Percentiles rank a stretch among this genome's conserved stretches.
phyloP scores from a whole-genome alignment of 495 filamentous ascomycete species.

The Evansstolkia leycettana region DNA sequence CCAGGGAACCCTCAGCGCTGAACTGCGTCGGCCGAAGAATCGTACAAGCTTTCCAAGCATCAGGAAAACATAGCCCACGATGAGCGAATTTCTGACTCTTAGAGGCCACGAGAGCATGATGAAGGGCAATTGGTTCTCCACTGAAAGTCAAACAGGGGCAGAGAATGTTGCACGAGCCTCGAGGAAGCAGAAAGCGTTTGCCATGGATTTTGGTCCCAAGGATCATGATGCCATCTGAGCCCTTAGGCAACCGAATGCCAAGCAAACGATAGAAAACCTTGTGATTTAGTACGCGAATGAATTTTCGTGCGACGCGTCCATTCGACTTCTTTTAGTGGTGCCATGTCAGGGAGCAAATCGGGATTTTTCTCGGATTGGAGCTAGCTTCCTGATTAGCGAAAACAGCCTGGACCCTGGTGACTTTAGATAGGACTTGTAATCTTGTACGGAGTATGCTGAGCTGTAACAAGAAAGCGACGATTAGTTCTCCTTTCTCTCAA shows the following conservation, averaged over 20 bases:
- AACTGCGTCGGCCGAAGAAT: neutral
- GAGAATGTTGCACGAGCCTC: neutral
- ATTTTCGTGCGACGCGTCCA: constrained; percentile 8
- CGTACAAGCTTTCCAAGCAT: neutral
- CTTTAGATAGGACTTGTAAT: too few species aligned
- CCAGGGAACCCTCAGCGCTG: neutral
- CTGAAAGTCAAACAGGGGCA: neutral
- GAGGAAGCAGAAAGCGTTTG: too few species aligned
- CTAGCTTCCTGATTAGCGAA: constrained; percentile 2
- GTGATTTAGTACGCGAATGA: neutral
- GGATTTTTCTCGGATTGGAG: neutral
- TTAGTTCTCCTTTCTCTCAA: too few species aligned
- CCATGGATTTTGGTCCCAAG: neutral
- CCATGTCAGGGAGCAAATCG: constrained; percentile 5
- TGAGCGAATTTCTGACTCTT: neutral
- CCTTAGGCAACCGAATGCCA: neutral
- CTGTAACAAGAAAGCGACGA: too few species aligned
- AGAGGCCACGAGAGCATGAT: neutral
- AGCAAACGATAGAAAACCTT: neutral
- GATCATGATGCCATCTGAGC: too few species aligned
- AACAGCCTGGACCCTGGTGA: neutral
- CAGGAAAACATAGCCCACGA: neutral
- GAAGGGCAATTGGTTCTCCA: neutral
- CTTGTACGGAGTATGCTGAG: too few species aligned
- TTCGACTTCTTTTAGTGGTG: constrained; percentile 6